Conservation (phyloP, 768 basidiomycete species). For the Leccinum pellstonianum region DNA sequence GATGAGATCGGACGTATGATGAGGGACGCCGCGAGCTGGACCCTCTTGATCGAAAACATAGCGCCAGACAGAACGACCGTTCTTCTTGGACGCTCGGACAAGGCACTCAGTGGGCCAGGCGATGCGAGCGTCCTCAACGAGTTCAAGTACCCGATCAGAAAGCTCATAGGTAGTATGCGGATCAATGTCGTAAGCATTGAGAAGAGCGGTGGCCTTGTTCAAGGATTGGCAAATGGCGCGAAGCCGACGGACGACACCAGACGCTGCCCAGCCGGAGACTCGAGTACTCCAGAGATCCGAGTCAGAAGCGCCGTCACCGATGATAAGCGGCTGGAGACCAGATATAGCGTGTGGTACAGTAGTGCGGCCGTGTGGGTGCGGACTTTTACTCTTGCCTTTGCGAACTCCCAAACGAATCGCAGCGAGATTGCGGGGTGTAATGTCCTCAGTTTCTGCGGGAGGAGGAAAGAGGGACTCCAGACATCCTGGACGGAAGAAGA, state of each 20-base stretch:
- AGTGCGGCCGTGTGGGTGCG: conserved; percentile 24
- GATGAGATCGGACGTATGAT: conserved; percentile 70
- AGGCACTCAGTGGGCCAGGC: conserved; percentile 77
- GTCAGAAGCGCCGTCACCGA: conserved; percentile 70
- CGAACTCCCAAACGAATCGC: conserved; percentile 26
- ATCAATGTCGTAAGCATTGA: conserved; percentile 72
- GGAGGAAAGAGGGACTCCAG: conserved; percentile 45
- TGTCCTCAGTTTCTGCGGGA: conserved; percentile 22
- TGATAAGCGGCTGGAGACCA: conserved; percentile 64
- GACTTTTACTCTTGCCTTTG: conserved; percentile 29
- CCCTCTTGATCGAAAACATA: conserved; percentile 84
- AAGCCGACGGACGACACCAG: conserved; percentile 61
- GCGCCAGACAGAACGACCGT: conserved; percentile 68
- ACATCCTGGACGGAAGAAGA: conserved; percentile 66
- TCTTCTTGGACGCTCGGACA: conserved; percentile 47
- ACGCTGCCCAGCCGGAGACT: conserved; percentile 61
- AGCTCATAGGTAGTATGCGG: conserved; percentile 65
- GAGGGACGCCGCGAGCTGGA: conserved; percentile 59
- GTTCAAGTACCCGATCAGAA: conserved; percentile 63
- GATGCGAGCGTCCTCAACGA: conserved; percentile 71
- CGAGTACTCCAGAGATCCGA: conserved; percentile 61
- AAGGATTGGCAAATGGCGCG: conserved; percentile 76
- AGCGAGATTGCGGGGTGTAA: conserved; percentile 15
- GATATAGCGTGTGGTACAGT: conserved; percentile 15
- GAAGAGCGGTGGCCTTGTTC: conserved; percentile 54